These are phyloP conservation scores for Dimargaris xerosporica DNA, from an alignment of 192 early-diverging fungal genomes.

Conservation along the genomic window DNA sequence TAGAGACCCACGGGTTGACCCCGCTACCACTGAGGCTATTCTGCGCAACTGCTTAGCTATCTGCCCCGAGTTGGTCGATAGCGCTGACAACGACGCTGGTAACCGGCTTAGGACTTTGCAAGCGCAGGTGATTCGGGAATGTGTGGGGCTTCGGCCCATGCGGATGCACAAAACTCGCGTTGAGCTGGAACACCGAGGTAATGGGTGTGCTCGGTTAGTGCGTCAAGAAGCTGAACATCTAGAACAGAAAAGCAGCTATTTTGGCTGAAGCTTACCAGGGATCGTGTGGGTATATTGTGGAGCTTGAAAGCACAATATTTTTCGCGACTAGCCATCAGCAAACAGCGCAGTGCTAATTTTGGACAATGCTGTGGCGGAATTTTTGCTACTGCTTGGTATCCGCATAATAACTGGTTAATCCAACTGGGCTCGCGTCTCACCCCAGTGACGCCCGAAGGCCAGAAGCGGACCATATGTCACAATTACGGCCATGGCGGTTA, in stretches of 20 bases:
- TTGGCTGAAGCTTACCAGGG: too few relatives aligned
- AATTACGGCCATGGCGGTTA: slow-evolving; percentile 42
- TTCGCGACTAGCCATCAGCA: too few relatives aligned
- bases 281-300: too few relatives aligned
- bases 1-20: slow-evolving; percentile 19
- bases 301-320: too few relatives aligned
- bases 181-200: slow-evolving; percentile 25
- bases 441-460: slow-evolving; percentile 15
- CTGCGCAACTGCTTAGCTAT: slow-evolving; percentile 25
- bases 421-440: too few relatives aligned
- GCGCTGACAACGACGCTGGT: too few relatives aligned
- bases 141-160: slow-evolving; percentile 37
- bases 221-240: too few relatives aligned
- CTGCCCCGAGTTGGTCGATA: slow-evolving; percentile 19
- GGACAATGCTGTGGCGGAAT: too few relatives aligned
- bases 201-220: neutral
- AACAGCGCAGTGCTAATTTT: too few relatives aligned
- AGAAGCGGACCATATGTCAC: slow-evolving; percentile 30
- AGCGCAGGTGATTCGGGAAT: slow-evolving; percentile 20
- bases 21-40: slow-evolving; percentile 28
- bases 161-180: slow-evolving; percentile 35
- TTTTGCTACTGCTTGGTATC: too few relatives aligned
- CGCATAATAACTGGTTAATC: too few relatives aligned
- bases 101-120: neutral
- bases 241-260: too few relatives aligned